A percentile compares a stretch with the other conserved stretches of the same genome.
Evolutionary conservation across 1,284 basidiomycete species (phyloP).

Genomic region (Termitomyces sp.): DNA sequence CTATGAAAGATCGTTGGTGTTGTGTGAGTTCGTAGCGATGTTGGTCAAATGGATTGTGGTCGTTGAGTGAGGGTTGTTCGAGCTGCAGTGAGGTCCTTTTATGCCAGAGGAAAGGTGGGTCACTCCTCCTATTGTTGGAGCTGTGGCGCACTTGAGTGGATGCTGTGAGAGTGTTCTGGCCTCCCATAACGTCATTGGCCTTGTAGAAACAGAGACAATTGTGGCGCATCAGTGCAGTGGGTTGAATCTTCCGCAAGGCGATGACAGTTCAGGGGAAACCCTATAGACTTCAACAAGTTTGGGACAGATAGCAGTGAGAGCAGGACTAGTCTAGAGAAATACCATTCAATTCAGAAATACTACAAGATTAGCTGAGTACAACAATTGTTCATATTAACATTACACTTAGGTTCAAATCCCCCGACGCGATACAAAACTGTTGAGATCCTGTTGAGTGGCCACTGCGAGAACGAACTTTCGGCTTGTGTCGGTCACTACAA

Average conservation of each 20-base stretch:
- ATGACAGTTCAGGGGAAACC: background rate
- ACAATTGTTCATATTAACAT: background rate
- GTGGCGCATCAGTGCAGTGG: slow-evolving; percentile 1
- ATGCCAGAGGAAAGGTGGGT: slow-evolving; percentile 6
- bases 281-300: background rate
- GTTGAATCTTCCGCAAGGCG: background rate
- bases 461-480: slow-evolving; percentile 86
- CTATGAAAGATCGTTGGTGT: background rate
- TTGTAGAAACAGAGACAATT: background rate
- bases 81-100: background rate
- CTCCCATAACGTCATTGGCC: background rate
- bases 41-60: background rate
- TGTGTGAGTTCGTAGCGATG: background rate
- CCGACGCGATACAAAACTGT: slow-evolving; percentile 59
- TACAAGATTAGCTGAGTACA: background rate
- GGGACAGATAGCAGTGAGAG: background rate
- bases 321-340: background rate
- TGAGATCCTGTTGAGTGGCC: slow-evolving; percentile 75
- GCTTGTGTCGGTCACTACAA: slow-evolving; percentile 71
- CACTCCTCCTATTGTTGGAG: slow-evolving; percentile 1
- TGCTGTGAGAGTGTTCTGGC: background rate
- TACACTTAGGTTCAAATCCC: slow-evolving; percentile 31
- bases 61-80: background rate
- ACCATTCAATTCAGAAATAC: background rate
- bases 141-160: slow-evolving; percentile 5